Percentiles rank a stretch among this genome's conserved stretches.
Evolutionary conservation across 176 grass and related monocot genomes (phyloP).

Genomic region (Otatea glauca): DNA sequence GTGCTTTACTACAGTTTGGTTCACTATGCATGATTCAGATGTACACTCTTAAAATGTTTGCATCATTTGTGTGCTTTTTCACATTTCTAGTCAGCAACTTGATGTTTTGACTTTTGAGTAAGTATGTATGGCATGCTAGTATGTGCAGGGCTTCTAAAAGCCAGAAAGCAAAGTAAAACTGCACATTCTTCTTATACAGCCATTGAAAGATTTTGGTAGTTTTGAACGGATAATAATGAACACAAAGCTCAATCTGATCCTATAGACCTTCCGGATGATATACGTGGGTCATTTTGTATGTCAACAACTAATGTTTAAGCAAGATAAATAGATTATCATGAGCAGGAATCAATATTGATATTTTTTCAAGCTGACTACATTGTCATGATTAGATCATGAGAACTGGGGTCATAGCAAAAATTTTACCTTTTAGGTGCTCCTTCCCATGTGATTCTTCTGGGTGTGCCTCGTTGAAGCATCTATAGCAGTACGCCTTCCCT

Average conservation of each 20-base stretch:
- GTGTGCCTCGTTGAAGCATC: slow-evolving; percentile 58
- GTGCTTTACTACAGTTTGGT: not conserved
- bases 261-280: not conserved
- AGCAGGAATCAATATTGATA: not conserved
- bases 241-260: not conserved
- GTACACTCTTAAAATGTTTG: not conserved
- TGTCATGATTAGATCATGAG: slow-evolving; percentile 1
- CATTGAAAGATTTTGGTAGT: not conserved
- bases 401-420: not conserved
- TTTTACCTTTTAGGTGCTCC: slow-evolving; percentile 65
- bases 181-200: not conserved
- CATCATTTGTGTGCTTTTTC: not conserved
- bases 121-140: not conserved
- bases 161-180: not conserved
- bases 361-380: slow-evolving; percentile 7
- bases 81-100: not conserved
- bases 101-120: not conserved
- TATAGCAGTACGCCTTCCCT: slow-evolving; percentile 79
- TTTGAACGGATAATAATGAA: not conserved
- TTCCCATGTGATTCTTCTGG: slow-evolving; percentile 61
- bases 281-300: not conserved
- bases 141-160: not conserved
- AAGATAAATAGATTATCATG: not conserved
- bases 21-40: not conserved
- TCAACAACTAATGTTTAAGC: not conserved